Evolutionary conservation across 2,329 filamentous ascomycete species (phyloP).

Genomic region (Cryphonectria japonica): DNA sequence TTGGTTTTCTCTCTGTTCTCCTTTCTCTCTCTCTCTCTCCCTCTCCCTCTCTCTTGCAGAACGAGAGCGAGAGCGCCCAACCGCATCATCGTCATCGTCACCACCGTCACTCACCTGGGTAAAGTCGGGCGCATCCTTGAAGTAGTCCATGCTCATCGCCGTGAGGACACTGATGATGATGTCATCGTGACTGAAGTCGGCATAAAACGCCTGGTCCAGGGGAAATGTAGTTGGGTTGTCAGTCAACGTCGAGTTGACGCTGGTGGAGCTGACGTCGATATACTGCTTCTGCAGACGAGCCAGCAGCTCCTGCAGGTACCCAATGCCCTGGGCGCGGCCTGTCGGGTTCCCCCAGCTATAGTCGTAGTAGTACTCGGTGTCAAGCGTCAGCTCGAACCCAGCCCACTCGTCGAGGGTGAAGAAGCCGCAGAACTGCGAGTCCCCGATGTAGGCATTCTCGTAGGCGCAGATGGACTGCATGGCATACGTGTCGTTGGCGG

Average conservation of each 20-base stretch:
- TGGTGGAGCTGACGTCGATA: conserved; percentile 52
- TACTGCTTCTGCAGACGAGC: conserved; percentile 51
- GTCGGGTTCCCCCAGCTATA: conserved; percentile 52
- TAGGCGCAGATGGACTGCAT: conserved; percentile 60
- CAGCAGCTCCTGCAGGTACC: conserved; percentile 56
- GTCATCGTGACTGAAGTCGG: conserved; percentile 58
- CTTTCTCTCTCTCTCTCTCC: too few relatives aligned
- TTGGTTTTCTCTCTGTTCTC: conserved; percentile 5
- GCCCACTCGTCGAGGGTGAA: conserved; percentile 60
- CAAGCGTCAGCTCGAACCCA: conserved; percentile 56
- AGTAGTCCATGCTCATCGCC: conserved; percentile 58
- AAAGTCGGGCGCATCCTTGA: conserved; percentile 50
- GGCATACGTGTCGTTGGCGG: conserved; percentile 52
- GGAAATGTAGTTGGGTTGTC: conserved; percentile 51
- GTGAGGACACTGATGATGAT: conserved; percentile 54
- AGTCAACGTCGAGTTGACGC: conserved; percentile 54
- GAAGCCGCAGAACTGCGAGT: conserved; percentile 55
- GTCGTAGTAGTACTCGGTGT: conserved; percentile 55
- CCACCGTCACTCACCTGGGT: conserved; percentile 22
- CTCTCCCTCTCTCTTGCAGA: too few relatives aligned
- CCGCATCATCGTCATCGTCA: too few relatives aligned
- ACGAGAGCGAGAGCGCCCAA: too few relatives aligned
- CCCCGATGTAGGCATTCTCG: conserved; percentile 53
- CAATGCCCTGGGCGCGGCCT: conserved; percentile 56
- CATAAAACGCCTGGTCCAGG: conserved; percentile 51